A percentile compares a stretch with the other conserved stretches of the same genome.
phyloP scores from a whole-genome alignment of 495 filamentous ascomycete genomes.

The Lepidopterella palustris region DNA sequence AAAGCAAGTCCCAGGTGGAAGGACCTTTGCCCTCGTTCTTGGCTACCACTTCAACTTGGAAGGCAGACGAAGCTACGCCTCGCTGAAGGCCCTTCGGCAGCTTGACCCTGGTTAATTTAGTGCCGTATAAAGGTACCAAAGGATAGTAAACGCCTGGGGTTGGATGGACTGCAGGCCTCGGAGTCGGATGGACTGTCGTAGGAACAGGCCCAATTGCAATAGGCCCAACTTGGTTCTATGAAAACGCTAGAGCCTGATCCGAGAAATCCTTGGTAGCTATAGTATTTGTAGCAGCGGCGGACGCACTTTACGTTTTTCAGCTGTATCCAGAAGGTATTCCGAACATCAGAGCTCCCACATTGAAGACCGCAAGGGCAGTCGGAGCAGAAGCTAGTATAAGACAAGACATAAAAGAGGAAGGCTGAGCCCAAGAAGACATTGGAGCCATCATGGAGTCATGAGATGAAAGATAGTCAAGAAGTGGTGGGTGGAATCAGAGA shows the following conservation, averaged over 20 bases:
- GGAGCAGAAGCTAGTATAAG: neutral
- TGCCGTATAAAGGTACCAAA: constrained; percentile 30
- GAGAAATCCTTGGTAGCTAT: constrained; percentile 38
- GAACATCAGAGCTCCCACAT: constrained; percentile 8
- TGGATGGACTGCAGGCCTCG: constrained; percentile 37
- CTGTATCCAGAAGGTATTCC: constrained; percentile 17
- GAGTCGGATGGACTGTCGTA: constrained; percentile 41
- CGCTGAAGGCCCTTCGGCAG: constrained; percentile 70
- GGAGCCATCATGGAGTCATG: neutral
- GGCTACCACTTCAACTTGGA: constrained; percentile 70
- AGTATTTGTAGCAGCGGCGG: constrained; percentile 34
- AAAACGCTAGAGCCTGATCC: constrained; percentile 36
- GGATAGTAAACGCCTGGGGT: constrained; percentile 38
- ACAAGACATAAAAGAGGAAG: neutral
- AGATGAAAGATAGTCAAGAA: neutral
- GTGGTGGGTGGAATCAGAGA: neutral
- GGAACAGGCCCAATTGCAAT: constrained; percentile 40
- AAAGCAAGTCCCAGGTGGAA: constrained; percentile 73
- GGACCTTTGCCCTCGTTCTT: constrained; percentile 61
- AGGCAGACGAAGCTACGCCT: constrained; percentile 68
- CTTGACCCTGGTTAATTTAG: constrained; percentile 27
- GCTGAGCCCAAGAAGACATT: neutral
- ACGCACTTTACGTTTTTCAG: constrained; percentile 39
- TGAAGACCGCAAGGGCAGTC: neutral
- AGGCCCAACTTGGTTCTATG: constrained; percentile 43